phyloP scores from a whole-genome alignment of 2,329 filamentous ascomycete genomes.

The Pezizomycotina sp. region DNA sequence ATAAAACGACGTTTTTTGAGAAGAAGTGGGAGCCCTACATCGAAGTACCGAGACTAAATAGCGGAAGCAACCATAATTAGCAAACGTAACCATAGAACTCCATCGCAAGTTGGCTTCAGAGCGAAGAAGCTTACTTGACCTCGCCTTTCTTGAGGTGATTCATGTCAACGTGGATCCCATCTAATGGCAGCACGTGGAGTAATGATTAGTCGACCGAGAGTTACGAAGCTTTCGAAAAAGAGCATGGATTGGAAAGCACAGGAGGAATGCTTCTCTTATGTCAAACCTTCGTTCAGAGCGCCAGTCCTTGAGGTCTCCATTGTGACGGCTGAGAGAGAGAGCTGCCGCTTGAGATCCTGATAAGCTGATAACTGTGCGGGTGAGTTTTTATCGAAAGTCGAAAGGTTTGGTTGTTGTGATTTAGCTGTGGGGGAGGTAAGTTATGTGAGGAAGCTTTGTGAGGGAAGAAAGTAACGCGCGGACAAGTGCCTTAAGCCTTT shows the following conservation, averaged over 20 bases:
- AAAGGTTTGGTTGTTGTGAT: background rate
- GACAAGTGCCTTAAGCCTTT: background rate
- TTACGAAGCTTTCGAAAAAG: conserved; percentile 17
- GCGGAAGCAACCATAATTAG: conserved; percentile 24
- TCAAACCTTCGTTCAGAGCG: conserved; percentile 44
- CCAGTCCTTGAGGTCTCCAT: conserved; percentile 39
- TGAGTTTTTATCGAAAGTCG: background rate
- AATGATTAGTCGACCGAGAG: conserved; percentile 6
- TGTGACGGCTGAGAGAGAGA: too few species aligned
- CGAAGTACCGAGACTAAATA: conserved; percentile 71
- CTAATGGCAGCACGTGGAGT: conserved; percentile 34
- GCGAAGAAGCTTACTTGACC: conserved; percentile 69
- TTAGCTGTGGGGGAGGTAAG: background rate
- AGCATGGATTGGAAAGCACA: conserved; percentile 16
- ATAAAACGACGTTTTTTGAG: too few species aligned
- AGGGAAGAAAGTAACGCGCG: background rate
- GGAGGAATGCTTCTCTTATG: conserved; percentile 24
- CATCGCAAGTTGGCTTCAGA: too few species aligned
- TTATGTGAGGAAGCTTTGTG: background rate
- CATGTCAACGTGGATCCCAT: conserved; percentile 99
- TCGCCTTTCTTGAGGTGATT: conserved; percentile 96
- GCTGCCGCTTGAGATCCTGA: too few species aligned
- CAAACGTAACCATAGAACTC: background rate
- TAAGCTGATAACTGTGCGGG: background rate
- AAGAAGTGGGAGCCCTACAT: conserved; percentile 48